Conservation (phyloP, 2,329 filamentous ascomycete genomes). For the Colletotrichum sp. region DNA sequence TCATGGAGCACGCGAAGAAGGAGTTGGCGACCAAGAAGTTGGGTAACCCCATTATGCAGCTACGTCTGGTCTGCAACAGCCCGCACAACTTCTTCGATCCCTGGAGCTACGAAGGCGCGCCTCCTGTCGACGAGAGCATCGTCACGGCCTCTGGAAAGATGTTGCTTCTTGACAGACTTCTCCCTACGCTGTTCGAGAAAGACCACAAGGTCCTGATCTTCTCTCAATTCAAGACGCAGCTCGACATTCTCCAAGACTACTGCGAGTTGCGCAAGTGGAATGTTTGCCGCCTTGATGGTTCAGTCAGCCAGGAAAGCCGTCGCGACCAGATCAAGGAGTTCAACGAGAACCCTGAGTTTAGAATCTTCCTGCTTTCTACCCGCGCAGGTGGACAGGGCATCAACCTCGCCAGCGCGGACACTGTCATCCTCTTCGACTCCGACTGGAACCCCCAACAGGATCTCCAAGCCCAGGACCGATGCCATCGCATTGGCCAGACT, state of each 20-base stretch:
- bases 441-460: conserved; percentile 98
- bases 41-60: conserved; percentile 90
- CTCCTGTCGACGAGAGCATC: conserved; percentile 77
- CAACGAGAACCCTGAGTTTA: conserved; percentile 68
- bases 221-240: conserved; percentile 93
- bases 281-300: conserved; percentile 89
- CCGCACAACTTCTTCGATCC: conserved; percentile 98
- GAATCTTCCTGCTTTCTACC: conserved; percentile 87
- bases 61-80: conserved; percentile 89
- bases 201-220: conserved; percentile 95
- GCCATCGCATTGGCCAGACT: conserved; percentile 93
- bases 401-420: conserved; percentile 90
- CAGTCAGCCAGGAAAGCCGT: conserved; percentile 76
- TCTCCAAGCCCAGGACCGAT: conserved; percentile 93
- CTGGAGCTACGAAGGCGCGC: conserved; percentile 67
- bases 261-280: conserved; percentile 82
- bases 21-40: conserved; percentile 92
- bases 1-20: conserved; percentile 79
- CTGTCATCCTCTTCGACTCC: conserved; percentile 87
- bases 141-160: conserved; percentile 94
- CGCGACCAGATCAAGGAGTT: conserved; percentile 76
- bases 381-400: conserved; percentile 94
- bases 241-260: conserved; percentile 91
- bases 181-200: conserved; percentile 74
- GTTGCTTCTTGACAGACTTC: conserved; percentile 86